Evolutionary conservation across 1,284 basidiomycete species (phyloP).

Genomic region (Megacollybia platyphylla): DNA sequence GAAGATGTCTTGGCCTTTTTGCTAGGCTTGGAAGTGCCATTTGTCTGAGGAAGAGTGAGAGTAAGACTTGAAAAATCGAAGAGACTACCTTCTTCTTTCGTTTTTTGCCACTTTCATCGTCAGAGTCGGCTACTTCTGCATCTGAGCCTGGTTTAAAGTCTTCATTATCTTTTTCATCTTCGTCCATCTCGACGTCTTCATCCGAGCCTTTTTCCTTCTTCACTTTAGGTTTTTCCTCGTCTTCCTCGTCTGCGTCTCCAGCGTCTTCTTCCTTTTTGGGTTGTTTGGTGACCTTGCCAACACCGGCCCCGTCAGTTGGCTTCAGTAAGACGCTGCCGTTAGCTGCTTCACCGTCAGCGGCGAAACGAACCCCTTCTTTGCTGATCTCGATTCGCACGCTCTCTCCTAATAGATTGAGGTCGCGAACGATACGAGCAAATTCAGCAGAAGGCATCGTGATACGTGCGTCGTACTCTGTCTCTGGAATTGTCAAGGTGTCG

Average conservation of each 20-base stretch:
- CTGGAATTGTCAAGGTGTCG: conserved; percentile 94
- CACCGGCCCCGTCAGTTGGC: conserved; percentile 29
- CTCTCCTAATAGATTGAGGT: conserved; percentile 89
- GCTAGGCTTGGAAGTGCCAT: conserved; percentile 17
- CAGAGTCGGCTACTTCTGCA: conserved; percentile 27
- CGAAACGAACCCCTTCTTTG: conserved; percentile 95
- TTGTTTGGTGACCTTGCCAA: conserved; percentile 25
- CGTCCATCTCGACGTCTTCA: conserved; percentile 33
- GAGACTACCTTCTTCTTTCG: conserved; percentile 57
- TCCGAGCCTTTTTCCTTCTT: conserved; percentile 33
- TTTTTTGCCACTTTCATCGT: conserved; percentile 51
- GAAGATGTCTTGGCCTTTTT: conserved; percentile 37
- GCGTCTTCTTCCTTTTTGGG: conserved; percentile 34
- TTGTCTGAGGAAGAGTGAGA: conserved; percentile 4
- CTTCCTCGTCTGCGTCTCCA: conserved; percentile 24
- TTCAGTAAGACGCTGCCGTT: conserved; percentile 84
- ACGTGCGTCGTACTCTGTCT: conserved; percentile 94
- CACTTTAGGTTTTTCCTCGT: conserved; percentile 27
- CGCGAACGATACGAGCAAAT: conserved; percentile 88
- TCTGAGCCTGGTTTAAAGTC: conserved; percentile 24
- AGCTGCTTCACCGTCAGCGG: conserved; percentile 88
- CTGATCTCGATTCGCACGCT: conserved; percentile 91
- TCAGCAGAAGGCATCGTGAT: conserved; percentile 83
- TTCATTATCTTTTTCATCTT: conserved; percentile 40
- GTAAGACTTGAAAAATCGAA: neutral